Evolutionary conservation across 2,329 filamentous ascomycete species (phyloP), one percentile per base, ranked within the genome.

Genomic region (Anthostomella pinea): DNA sequence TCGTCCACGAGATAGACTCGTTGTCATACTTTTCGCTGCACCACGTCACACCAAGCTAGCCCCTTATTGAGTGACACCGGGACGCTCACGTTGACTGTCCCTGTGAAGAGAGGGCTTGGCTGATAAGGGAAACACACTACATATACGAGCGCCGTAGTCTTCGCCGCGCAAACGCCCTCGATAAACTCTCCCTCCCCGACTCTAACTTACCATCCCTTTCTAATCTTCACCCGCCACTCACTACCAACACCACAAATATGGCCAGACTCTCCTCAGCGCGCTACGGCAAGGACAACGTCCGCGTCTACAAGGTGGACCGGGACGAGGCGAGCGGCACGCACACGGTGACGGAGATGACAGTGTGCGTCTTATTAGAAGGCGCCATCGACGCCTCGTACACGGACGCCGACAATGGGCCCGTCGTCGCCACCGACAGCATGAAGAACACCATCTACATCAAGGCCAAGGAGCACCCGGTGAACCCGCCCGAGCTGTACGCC

Each of bases 381-480:
- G 85, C 89, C 41, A 96, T 98, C 54, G 87, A 93, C 36, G 79
- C 57, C 46, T 94, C 87, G 48, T 98, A 95, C 75, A 98, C 91
- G 45, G 66, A 78, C 58, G 91, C 88, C 54, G 90, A 98, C 72
- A 98, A 98, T 75, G 86, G 83, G 56, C 87, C 94, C 49, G 81
- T 98, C 41, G 91, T 98, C 43, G 89, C 93, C 47, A 98, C 93
- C 43, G 93, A 98, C 67, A 91, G 89, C 17, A 95, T 97, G 70
- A 98, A 98, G 73, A 95, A 98, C 69, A 97, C 86, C 54, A 83
- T 87, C 60, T 95, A 93, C 73, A 89, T 98, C 68, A 84, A 87
- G 59, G 91, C 93, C 58, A 96, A 95, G 71, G 84, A 94, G 68
- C 75, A 94, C 70, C 87, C 90, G 21, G 85, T 98, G 54, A 88